Evolutionary conservation across 768 basidiomycete genomes (phyloP).

Genomic region (Lyophyllum decastes): DNA sequence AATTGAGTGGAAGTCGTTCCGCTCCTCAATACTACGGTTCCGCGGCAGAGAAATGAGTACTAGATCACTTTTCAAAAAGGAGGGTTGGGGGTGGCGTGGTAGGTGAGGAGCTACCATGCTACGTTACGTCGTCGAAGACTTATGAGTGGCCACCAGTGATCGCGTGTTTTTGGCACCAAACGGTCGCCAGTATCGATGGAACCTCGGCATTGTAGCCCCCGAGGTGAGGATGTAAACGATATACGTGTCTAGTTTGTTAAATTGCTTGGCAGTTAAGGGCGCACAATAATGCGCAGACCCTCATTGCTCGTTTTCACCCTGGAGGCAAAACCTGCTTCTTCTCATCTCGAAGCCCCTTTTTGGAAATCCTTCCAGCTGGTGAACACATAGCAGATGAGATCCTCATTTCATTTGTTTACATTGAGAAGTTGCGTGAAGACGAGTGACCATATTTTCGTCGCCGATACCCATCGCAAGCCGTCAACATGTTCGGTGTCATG

Average conservation of each 20-base stretch:
- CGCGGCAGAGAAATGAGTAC: constrained; percentile 20
- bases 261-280: constrained; percentile 13
- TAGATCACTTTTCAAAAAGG: constrained; percentile 24
- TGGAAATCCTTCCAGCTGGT: constrained; percentile 30
- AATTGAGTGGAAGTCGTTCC: constrained; percentile 23
- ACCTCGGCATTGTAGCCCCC: constrained; percentile 14
- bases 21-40: constrained; percentile 19
- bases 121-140: background rate
- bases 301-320: constrained; percentile 21
- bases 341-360: constrained; percentile 15
- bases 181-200: constrained; percentile 25
- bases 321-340: constrained; percentile 10
- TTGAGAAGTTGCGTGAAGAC: constrained; percentile 28
- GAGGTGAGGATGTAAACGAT: constrained; percentile 9
- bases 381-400: constrained; percentile 30
- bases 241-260: background rate
- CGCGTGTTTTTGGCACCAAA: constrained; percentile 24
- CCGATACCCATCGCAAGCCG: background rate
- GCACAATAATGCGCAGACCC: constrained; percentile 12
- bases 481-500: background rate
- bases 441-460: constrained; percentile 5
- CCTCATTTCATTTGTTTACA: constrained; percentile 31
- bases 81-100: constrained; percentile 22
- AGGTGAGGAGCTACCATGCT: constrained; percentile 14
- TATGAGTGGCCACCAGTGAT: constrained; percentile 12